Base-by-base conservation (phyloP, 1,139 yeast genomes). In the Yamadazyma membranifaciens region DNA sequence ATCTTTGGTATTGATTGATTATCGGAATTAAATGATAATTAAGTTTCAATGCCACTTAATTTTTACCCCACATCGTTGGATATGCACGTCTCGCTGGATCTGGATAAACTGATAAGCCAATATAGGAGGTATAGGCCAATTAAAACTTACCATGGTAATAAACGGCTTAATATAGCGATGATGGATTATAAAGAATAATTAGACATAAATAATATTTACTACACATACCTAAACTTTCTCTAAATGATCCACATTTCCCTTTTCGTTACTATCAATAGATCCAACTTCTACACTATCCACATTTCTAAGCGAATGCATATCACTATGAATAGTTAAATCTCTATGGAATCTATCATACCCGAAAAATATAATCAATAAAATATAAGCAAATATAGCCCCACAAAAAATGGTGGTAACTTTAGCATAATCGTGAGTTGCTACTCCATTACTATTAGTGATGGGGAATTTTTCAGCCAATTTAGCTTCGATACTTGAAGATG, bases 361-460 rank as follows among this genome's bases (percentile, higher is more conserved):
- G 22, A 63, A 36, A 40, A 65, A 50, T 7, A 57, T 47, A 36
- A 60, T 45, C 9, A 66, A 15, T 2, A 63, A 45, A 54, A 62
- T 52, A 44, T 54, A 65, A 2, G 51, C 63, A 44, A 65, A 64
- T 11, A 67, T 67, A 9, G 66, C 64, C 2, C 65, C 72, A 49
- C 62, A 56, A 50, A 68, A 68, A 26, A 68, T 67, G 37, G 64
- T 58, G 70, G 68, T 67, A 9, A 66, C 71, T 42, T 55, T 57
- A 20, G 68, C 67, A 45, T 67, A 67, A 45, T 67, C 58, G 45
- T 57, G 64, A 10, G 54, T 54, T 11, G 46, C 57, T 4, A 37
- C 35, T 10, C 46, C 48, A 12, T 37, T 43, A 42, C 66, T 67
- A 9, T 46, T 44, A 6, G 40, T 38, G 35, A 62, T 46, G 1